Evolutionary conservation across 768 basidiomycete species (phyloP), one percentile per base, ranked within the genome.

Genomic region (Kwoniella heveanensis): DNA sequence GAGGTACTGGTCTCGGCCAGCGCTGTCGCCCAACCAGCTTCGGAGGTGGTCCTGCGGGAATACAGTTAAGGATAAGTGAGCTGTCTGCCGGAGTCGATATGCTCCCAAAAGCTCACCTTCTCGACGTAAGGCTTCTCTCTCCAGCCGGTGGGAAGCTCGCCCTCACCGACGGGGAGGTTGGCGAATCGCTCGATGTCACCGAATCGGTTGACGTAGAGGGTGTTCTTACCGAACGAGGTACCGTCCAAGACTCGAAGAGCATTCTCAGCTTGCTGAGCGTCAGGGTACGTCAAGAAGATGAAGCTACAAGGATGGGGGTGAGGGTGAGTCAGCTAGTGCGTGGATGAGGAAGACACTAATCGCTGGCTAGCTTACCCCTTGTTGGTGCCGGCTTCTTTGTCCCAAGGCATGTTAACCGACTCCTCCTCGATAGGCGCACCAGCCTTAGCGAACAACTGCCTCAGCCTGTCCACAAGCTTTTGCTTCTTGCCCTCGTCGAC

Each of bases 1-100:
- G 60, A 91, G 88, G 82, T 92, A 92, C 78, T 99, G 96, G 80
- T 99, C 96, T 65, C 95, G 89, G 36, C 93, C 92, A 80, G 88
- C 88, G 24, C 87, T 83, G 81, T 99, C 96, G 25, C 88, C 91
- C 57, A 98, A 85, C 94, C 95, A 99, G 56, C 91, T 90, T 51
- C 91, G 87, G 65, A 97, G 85, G 82, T 99, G 94, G 79, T 97
- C 96, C 92, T 97, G 66, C n/a, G 48, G 29, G 13, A 50, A 7
- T 84, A 79, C 24, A 10, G 15, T 17, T 53, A 37, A 54, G 32
- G 15, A 32, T 1, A 3, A 21, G 6, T 49, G 7, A 24, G 48
- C 48, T 49, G 48, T 7, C 25, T 2, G 32, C 32, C 5, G 32
- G 7, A 13, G 32, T 32, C 37, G 32, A 17, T 19, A 19, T 19